These are phyloP conservation scores for Dactylonectria macrodidyma DNA, from an alignment of 2,329 filamentous ascomycete genomes.

Conservation along the genomic window DNA sequence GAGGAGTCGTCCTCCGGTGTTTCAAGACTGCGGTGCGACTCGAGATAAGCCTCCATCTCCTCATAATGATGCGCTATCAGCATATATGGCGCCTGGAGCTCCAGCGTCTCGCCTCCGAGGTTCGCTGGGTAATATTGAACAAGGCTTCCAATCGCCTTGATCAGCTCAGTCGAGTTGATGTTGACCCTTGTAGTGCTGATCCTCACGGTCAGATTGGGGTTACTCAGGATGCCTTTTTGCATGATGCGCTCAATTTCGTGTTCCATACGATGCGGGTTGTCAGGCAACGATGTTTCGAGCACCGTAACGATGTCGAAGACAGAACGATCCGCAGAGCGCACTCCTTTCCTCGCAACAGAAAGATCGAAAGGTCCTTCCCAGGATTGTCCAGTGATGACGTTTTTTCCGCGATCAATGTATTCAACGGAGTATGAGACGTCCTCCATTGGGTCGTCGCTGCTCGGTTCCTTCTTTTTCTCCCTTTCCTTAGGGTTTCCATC, in stretches of 20 bases:
- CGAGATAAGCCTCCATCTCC: background rate
- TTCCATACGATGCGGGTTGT: background rate
- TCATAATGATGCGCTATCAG: background rate
- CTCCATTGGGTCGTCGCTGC: background rate
- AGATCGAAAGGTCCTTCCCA: conserved; percentile 3
- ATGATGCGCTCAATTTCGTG: background rate
- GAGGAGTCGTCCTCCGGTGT: background rate
- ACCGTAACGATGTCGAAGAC: background rate
- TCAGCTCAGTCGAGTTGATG: background rate
- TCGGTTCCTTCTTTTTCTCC: background rate
- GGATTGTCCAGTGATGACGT: background rate
- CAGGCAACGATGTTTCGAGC: background rate
- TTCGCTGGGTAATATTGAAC: conserved; percentile 4
- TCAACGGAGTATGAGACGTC: background rate
- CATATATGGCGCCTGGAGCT: background rate
- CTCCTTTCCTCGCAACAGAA: background rate
- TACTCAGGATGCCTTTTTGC: background rate
- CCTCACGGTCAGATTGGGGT: background rate
- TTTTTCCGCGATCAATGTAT: background rate
- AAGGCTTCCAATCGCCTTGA: background rate
- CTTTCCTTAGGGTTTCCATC: background rate
- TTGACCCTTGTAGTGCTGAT: background rate
- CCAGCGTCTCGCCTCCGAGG: background rate
- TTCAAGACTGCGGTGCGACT: background rate
- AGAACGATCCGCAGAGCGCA: background rate